Evolutionary conservation across 2,329 filamentous ascomycete genomes (phyloP), one percentile per base, ranked within the genome.

Genomic region (Nemania sp.): DNA sequence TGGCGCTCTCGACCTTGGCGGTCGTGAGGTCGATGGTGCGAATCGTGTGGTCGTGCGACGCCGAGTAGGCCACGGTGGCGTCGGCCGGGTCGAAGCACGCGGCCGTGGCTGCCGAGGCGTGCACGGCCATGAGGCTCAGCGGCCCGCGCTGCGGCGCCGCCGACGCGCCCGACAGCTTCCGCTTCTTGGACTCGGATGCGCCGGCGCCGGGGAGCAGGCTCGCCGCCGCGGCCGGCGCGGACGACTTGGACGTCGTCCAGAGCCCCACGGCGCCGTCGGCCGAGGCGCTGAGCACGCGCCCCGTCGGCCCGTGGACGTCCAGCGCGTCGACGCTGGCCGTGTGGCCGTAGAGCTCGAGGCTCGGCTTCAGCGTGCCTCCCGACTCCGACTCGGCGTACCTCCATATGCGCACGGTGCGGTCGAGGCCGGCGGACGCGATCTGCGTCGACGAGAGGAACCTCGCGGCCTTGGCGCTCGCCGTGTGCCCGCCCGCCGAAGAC

Each of bases 11-110:
- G 60, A 91, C 85, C 29, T 82, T 80, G 56, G 86, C 82, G 1
- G 94, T 97, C 0, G 92, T 88, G 48, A 99, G 83, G 79, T 99
- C 95, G 79, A 96, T 90, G 0, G 95, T 98, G 65, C 89, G 89
- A 68, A 98, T 81, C 1, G 90, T 90, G 80, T 97, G 93, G 79
- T 99, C 96, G 79, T 91, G 90, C 17, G 92, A 96, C 20, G 88
- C 87, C 1, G 92, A 94, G 81, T 99, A 98, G 48, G 90, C 94
- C 42, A 97, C 91, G 13, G 91, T 97, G 11, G 87, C 78, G 76
- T 98, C 94, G 55, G 86, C 83, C 4, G 89, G 89, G 76, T 96
- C 91, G 80, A 99, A 98, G 49, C 92, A 83, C 39, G 89, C 90
- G 55, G 89, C 90, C 1, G 90, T 91, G 46, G 93, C 91, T 46